Base-by-base conservation (phyloP, 2,329 filamentous ascomycete genomes). In the Aspergillus vadensis region DNA sequence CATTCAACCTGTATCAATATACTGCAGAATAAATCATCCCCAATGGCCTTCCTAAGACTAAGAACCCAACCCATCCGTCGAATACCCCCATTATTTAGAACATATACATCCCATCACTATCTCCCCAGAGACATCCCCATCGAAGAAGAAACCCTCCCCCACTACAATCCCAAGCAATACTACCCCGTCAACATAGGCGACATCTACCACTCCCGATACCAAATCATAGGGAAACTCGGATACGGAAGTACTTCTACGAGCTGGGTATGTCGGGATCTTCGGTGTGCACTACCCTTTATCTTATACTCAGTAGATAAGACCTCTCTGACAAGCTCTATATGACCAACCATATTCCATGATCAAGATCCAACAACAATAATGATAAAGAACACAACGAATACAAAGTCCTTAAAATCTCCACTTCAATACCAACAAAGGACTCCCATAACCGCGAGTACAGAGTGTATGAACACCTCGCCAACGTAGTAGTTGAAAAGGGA, bases 161-260 rank as follows among this genome's bases (percentile, higher is more conserved):
- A 68, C 10, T 80, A 80, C 58, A 60, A 68, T 2, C 60, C 74
- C 0, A 69, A 73, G 2, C 66, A 69, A 2, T 80, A 76, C 56
- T 79, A 80, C 61, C 74, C 77, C 1, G 74, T 74, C n/a, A 66
- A 65, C 0, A 63, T 79, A 5, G 77, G 77, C 1, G 70, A 81
- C 38, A 57, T 79, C 0, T 74, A 78, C 17, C 59, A 74, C 1
- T 57, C 67, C n/a, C 67, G 71, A 19, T 81, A 77, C 57, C 69
- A 79, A 61, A 57, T 74, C 0, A 41, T 76, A 0, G 68, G 73
- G 0, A 81, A 81, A 52, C 64, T 81, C 3, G 78, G 77, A 1
- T 80, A 69, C 62, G 78, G 78, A 14, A 72, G 70, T n/a, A 76
- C 74, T 25, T 80, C 77, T 1, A 81, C 78, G 0, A 75, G 77